Conservation (phyloP, 2,329 filamentous ascomycete species). For the Capronia americana region DNA sequence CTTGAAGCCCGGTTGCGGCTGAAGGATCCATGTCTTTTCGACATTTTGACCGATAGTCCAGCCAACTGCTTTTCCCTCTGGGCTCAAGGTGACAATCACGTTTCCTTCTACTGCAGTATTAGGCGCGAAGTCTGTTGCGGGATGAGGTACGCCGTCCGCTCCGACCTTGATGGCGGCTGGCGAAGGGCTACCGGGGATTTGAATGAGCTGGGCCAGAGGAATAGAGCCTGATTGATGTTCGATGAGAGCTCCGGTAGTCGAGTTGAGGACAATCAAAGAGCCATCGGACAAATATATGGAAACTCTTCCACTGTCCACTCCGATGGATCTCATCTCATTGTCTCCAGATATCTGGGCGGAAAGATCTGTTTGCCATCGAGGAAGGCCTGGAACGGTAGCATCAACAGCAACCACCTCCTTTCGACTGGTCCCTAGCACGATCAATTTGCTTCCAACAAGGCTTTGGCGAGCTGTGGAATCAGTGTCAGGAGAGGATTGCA, state of each 20-base stretch:
- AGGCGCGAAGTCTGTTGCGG: conserved; percentile 42
- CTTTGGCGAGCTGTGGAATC: conserved; percentile 60
- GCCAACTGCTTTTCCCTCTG: conserved; percentile 50
- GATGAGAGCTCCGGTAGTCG: conserved; percentile 52
- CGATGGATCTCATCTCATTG: conserved; percentile 69
- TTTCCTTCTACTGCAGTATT: conserved; percentile 42
- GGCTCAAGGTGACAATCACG: conserved; percentile 51
- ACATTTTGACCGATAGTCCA: conserved; percentile 50
- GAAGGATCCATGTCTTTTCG: conserved; percentile 73
- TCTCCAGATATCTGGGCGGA: conserved; percentile 64
- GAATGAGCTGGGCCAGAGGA: conserved; percentile 30
- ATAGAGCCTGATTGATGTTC: conserved; percentile 37
- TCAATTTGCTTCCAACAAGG: conserved; percentile 88
- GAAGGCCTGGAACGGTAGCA: conserved; percentile 72
- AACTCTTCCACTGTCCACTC: conserved; percentile 65
- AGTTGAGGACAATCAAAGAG: conserved; percentile 62
- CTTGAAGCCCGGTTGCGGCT: conserved; percentile 68
- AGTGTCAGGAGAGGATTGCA: conserved; percentile 45
- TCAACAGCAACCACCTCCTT: conserved; percentile 83
- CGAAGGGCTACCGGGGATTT: conserved; percentile 34
- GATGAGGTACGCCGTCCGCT: conserved; percentile 45
- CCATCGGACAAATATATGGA: conserved; percentile 67
- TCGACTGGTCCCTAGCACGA: conserved; percentile 78
- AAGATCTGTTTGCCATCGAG: conserved; percentile 74
- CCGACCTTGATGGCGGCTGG: conserved; percentile 44